Percentiles rank a stretch among this genome's conserved stretches.
These are phyloP conservation scores for Colletotrichum cordylinicola DNA, from an alignment of 2,329 filamentous ascomycete species.

Conservation along the genomic window DNA sequence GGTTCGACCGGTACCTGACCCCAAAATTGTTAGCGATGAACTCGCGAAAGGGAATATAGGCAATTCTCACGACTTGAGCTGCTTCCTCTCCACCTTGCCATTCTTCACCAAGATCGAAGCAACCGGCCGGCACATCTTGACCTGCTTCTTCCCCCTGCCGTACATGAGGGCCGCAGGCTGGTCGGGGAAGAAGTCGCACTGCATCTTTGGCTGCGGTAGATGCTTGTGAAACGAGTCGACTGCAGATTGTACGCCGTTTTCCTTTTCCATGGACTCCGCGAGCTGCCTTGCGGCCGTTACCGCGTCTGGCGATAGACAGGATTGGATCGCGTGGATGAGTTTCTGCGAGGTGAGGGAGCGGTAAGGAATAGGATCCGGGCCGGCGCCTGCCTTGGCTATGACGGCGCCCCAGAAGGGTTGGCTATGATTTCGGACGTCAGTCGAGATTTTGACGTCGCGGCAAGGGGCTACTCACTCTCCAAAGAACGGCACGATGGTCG, in stretches of 20 bases:
- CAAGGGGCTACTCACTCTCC: background rate
- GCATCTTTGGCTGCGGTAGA: conserved; percentile 7
- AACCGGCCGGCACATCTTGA: conserved; percentile 16
- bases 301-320: conserved; percentile 4
- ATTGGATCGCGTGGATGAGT: conserved; percentile 5
- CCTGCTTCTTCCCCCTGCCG: conserved; percentile 26
- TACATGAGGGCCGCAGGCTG: conserved; percentile 4
- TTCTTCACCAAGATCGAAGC: conserved; percentile 14
- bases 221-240: conserved; percentile 17
- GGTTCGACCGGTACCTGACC: conserved; percentile 5
- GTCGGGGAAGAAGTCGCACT: conserved; percentile 17
- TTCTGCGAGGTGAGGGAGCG: conserved; percentile 16
- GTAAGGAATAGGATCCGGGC: conserved; percentile 19
- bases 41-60: background rate
- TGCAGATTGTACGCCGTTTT: conserved; percentile 9
- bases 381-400: conserved; percentile 17
- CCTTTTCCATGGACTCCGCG: conserved; percentile 9
- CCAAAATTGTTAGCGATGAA: background rate
- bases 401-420: conserved; percentile 21
- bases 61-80: conserved; percentile 6
- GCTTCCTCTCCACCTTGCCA: conserved; percentile 2
- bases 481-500: conserved; percentile 18
- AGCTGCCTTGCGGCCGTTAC: conserved; percentile 6
- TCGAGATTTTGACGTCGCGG: background rate
- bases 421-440: background rate